Base-by-base conservation (phyloP, 371 early-diverging fungal genomes). In the Mucor velutinosus region DNA sequence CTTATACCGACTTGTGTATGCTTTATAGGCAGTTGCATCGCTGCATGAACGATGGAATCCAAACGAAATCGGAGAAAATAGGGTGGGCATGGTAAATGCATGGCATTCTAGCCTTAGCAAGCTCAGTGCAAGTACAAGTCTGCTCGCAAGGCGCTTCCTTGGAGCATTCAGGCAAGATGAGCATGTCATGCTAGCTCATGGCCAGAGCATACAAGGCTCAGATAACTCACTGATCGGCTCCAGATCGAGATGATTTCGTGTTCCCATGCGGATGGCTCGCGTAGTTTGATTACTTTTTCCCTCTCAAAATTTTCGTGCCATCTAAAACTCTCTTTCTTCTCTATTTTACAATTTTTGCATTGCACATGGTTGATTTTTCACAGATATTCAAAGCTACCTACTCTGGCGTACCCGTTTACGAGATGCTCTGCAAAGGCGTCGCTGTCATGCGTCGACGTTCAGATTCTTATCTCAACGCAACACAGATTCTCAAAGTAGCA, bases 401-500 rank as follows among this genome's bases (percentile, higher is more conserved):
- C 76, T 94, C 95, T 17, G 94, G 94, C 7, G 86, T 95, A 12
- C 91, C 92, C 1, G 97, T 95, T 4, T 96, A 89, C 77, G 95
- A 95, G 73, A 91, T 93, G 88, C 83, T 89, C 65, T 91, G 91
- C 71, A 85, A 88, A 30, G 88, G 87, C 45, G 87, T 94, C 10
- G 95, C 94, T 17, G 94, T 97, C 27, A 97, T 97, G 97, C 81
- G 95, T 27, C 77, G 97, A 61, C 83, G 84, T 33, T 75, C 86
- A 2, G 96, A 96, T 73, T 92, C 93, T 29, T 96, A 86, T 74
- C 76, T 97, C 53, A 97, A 97, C 75, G 96, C 95, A 21, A 97
- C 97, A 0, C 97, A 97, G 76, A 91, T 96, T 60, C 84, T 97
- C 23, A 97, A 97, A 80, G 96, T 95, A 11, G 96, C 96, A 17